Evolutionary conservation across 495 filamentous ascomycete genomes (phyloP).

Genomic region (Amniculicola lignicola): DNA sequence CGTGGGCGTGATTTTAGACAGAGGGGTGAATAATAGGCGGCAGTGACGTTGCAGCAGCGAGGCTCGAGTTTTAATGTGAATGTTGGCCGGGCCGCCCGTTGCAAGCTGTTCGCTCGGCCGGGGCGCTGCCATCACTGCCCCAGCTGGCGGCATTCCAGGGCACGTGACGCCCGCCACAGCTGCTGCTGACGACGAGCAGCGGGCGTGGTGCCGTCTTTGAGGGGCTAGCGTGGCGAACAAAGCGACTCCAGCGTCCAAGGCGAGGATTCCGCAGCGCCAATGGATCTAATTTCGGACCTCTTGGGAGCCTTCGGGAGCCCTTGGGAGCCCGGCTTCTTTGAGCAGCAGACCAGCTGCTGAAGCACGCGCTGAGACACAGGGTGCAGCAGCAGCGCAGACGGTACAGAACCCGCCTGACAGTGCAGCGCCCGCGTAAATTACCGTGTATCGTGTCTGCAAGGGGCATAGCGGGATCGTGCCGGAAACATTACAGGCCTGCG

Average conservation of each 20-base stretch:
- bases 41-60: too few relatives aligned
- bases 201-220: not conserved
- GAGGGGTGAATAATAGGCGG: not conserved
- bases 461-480: not conserved
- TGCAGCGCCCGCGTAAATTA: too few relatives aligned
- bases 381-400: not conserved
- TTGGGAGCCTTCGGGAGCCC: not conserved
- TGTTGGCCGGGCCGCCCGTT: too few relatives aligned
- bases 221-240: not conserved
- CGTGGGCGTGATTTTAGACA: conserved; percentile 2
- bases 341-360: too few relatives aligned
- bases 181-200: too few relatives aligned
- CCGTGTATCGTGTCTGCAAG: not conserved
- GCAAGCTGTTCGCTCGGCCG: too few relatives aligned
- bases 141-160: too few relatives aligned
- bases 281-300: not conserved
- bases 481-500: not conserved
- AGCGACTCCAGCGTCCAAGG: too few relatives aligned
- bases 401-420: not conserved
- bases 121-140: too few relatives aligned
- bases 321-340: too few relatives aligned
- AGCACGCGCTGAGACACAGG: not conserved
- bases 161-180: too few relatives aligned
- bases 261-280: conserved; percentile 3
- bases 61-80: too few relatives aligned